Conservation (phyloP, 371 early-diverging fungal genomes). For the Rhizopus arrhizus region DNA sequence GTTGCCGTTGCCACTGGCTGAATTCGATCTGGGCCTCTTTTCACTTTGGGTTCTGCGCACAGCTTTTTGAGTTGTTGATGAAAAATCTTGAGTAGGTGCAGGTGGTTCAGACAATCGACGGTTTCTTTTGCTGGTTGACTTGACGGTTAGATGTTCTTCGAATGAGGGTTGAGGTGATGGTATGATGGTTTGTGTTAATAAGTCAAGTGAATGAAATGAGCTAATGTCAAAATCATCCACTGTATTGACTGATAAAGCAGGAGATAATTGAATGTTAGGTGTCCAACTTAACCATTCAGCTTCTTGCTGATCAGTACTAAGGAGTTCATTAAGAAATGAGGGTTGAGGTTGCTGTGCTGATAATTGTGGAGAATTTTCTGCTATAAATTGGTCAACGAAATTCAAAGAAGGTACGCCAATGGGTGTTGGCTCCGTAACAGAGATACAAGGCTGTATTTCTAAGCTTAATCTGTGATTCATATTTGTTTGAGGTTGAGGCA, state of each 20-base stretch:
- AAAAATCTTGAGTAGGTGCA: slow-evolving; percentile 1
- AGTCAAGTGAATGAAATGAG: slow-evolving; percentile 3
- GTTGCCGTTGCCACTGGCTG: slow-evolving; percentile 10
- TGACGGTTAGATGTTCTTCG: slow-evolving; percentile 8
- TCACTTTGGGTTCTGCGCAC: slow-evolving; percentile 22
- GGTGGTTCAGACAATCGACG: slow-evolving; percentile 34
- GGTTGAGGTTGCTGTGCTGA: slow-evolving; percentile 2
- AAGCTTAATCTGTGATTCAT: slow-evolving; percentile 11
- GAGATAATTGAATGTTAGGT: slow-evolving; percentile 16
- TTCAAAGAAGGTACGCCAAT: slow-evolving; percentile 10
- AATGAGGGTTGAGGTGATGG: slow-evolving; percentile 1
- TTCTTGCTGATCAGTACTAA: slow-evolving; percentile 3
- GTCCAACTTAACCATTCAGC: slow-evolving; percentile 30
- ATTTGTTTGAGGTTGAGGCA: neutral
- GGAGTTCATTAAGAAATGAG: slow-evolving; percentile 9
- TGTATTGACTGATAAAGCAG: slow-evolving; percentile 7
- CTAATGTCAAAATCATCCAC: neutral
- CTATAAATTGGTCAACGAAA: slow-evolving; percentile 24
- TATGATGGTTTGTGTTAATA: slow-evolving; percentile 1
- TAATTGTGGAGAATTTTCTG: slow-evolving; percentile 12
- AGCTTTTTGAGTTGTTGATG: slow-evolving; percentile 1
- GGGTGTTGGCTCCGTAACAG: slow-evolving; percentile 33
- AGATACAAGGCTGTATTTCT: slow-evolving; percentile 32
- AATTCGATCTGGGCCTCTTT: slow-evolving; percentile 19
- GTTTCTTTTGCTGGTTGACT: slow-evolving; percentile 1